Conservation (phyloP, 1,284 basidiomycete species). For the Cutaneotrichosporon cavernicola region DNA sequence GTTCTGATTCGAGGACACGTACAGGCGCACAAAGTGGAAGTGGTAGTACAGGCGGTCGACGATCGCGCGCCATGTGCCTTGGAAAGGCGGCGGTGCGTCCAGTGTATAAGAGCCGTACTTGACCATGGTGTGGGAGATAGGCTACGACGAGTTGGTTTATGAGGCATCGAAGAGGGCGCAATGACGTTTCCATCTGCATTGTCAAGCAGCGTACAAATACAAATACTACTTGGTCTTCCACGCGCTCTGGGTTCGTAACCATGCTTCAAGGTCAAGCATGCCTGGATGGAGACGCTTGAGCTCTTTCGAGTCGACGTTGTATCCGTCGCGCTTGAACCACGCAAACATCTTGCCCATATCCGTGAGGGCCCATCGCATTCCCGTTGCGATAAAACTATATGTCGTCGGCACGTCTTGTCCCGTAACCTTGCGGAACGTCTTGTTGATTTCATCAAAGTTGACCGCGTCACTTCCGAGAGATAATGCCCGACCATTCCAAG, state of each 20-base stretch:
- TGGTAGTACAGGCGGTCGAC: slow-evolving; percentile 1
- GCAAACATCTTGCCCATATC: slow-evolving; percentile 20
- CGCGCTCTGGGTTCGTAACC: slow-evolving; percentile 16
- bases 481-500: slow-evolving; percentile 23
- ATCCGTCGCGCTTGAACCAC: slow-evolving; percentile 25
- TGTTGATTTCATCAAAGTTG: slow-evolving; percentile 27
- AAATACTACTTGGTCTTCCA: slow-evolving; percentile 8
- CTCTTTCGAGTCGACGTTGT: slow-evolving; percentile 10
- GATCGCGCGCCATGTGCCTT: neutral
- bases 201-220: too few species aligned
- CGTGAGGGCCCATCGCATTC: slow-evolving; percentile 1
- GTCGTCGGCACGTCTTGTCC: slow-evolving; percentile 29
- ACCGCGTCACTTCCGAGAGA: slow-evolving; percentile 32
- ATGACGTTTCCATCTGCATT: too few species aligned
- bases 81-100: slow-evolving; percentile 1
- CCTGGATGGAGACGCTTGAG: slow-evolving; percentile 18
- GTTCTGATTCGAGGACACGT: neutral
- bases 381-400: slow-evolving; percentile 9
- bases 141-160: neutral
- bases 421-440: slow-evolving; percentile 16
- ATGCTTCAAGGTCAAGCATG: slow-evolving; percentile 19
- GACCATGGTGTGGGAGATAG: neutral
- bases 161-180: neutral
- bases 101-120: neutral
- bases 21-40: neutral